phyloP scores from a whole-genome alignment of 352 stramenopile genomes.

The Globisporangium uncinulatum region DNA sequence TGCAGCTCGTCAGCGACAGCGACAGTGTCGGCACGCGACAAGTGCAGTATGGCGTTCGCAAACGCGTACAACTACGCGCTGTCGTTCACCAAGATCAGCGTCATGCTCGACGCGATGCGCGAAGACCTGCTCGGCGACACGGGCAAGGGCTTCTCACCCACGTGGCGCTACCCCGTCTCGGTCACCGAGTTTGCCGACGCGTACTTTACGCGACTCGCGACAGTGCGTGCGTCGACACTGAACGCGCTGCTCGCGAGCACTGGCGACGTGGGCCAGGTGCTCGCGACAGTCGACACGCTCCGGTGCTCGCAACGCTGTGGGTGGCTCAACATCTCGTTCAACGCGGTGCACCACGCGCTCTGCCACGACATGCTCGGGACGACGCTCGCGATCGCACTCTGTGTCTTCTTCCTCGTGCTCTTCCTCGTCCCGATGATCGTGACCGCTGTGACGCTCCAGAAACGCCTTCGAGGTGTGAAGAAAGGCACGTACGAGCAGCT shows the following conservation, averaged over 20 bases:
- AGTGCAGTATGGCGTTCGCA: conserved; percentile 45
- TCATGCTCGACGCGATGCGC: conserved; percentile 66
- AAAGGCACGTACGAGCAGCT: conserved; percentile 80
- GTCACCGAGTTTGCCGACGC: conserved; percentile 50
- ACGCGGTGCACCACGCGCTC: conserved; percentile 63
- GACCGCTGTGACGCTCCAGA: conserved; percentile 67
- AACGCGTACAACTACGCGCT: conserved; percentile 59
- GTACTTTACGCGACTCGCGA: conserved; percentile 49
- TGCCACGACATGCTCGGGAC: conserved; percentile 74
- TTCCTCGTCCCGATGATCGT: conserved; percentile 75
- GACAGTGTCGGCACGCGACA: conserved; percentile 16
- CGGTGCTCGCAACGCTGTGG: conserved; percentile 73
- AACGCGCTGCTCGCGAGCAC: conserved; percentile 35
- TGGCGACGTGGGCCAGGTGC: conserved; percentile 41
- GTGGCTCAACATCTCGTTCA: conserved; percentile 82
- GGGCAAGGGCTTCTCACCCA: conserved; percentile 45
- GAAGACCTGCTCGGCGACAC: conserved; percentile 66
- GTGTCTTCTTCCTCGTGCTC: conserved; percentile 66
- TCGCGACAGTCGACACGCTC: conserved; percentile 51
- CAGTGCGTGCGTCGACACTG: conserved; percentile 31
- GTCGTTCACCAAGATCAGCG: conserved; percentile 47
- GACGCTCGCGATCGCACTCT: conserved; percentile 72
- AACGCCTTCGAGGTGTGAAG: conserved; percentile 66
- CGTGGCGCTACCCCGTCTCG: conserved; percentile 63
- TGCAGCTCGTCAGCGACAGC: conserved; percentile 16